Evolutionary conservation across 2,329 filamentous ascomycete species (phyloP).

Genomic region (Mariannaea sp.): DNA sequence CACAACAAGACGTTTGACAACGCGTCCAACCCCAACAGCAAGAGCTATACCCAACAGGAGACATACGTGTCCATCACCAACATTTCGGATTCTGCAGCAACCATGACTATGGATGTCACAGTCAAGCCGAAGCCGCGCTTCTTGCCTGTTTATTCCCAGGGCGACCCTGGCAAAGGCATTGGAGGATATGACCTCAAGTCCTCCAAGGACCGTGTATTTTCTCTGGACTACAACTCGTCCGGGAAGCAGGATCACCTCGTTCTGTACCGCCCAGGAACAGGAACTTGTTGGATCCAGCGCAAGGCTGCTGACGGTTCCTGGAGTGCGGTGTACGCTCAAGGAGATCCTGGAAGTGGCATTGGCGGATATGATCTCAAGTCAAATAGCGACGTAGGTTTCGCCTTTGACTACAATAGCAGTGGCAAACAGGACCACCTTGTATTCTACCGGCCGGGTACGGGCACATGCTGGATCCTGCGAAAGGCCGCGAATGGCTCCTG

Average conservation of each 20-base stretch:
- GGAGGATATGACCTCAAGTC: neutral
- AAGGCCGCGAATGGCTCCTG: neutral
- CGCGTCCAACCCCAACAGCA: neutral
- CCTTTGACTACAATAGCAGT: neutral
- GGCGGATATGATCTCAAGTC: neutral
- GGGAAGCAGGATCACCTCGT: neutral
- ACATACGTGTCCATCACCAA: neutral
- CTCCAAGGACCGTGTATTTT: neutral
- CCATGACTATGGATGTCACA: neutral
- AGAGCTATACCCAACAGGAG: neutral
- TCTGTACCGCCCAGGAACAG: neutral
- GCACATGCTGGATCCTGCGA: constrained; percentile 8
- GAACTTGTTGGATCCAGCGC: neutral
- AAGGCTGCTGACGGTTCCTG: neutral
- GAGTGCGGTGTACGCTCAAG: neutral
- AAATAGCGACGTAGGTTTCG: neutral
- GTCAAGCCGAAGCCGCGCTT: neutral
- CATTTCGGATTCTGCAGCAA: neutral
- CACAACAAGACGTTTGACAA: neutral
- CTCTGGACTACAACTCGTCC: neutral
- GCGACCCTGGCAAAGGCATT: neutral
- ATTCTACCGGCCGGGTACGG: constrained; percentile 4
- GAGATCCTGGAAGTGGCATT: neutral
- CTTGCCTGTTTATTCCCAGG: neutral
- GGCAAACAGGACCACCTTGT: constrained; percentile 5